Base-by-base conservation (phyloP, 2,329 filamentous ascomycete species). In the Mollisiaceae sp. region DNA sequence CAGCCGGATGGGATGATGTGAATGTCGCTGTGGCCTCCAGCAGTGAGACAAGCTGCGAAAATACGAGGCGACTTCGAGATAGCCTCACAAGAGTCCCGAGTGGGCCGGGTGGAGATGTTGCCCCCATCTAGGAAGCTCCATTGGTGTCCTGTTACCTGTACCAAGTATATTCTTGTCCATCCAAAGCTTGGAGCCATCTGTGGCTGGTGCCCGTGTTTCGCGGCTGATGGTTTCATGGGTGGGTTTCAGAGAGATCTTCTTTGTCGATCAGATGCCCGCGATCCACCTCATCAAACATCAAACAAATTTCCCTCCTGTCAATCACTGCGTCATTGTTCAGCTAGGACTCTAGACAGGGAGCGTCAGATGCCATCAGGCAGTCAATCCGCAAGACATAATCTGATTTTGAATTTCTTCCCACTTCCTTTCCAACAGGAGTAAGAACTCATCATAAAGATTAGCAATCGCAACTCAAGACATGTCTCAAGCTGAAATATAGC, bases 61-160 rank as follows among this genome's bases (percentile, higher is more conserved):
- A 65, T 65, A 65, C 63, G 63, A 65, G 57, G 15, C 32, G n/a
- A 18, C 35, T 41, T 62, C 35, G n/a, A 60, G 20, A 63, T 66
- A 60, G 56, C 64, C 50, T 63, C 64, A 60, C 39, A 62, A 56
- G 22, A 11, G 56, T 35, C 60, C 32, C 54, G 57, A 56, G 43
- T 50, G 39, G 59, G 64, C 32, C 54, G 57, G 47, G 43, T 50
- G 39, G 59, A 59, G 36, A 50, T 50, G 22, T 50, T 24, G n/a
- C 18, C 22, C 45, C 8, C 11, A 50, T 50, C 45, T 15, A 15
- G 41, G 41, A 43, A n/a, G 41, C n/a, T 43, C 12, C 18, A 43
- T 24, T 15, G 6, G 22, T 24, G 38, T 43, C 55, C 22, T n/a
- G n/a, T n/a, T n/a, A n/a, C n/a, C n/a, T 20, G 55, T 38, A 41